A percentile compares a stretch with the other conserved stretches of the same genome.
These are phyloP conservation scores for Ceratocystis alfenasii DNA, from an alignment of 2,329 filamentous ascomycete species.

Conservation along the genomic window DNA sequence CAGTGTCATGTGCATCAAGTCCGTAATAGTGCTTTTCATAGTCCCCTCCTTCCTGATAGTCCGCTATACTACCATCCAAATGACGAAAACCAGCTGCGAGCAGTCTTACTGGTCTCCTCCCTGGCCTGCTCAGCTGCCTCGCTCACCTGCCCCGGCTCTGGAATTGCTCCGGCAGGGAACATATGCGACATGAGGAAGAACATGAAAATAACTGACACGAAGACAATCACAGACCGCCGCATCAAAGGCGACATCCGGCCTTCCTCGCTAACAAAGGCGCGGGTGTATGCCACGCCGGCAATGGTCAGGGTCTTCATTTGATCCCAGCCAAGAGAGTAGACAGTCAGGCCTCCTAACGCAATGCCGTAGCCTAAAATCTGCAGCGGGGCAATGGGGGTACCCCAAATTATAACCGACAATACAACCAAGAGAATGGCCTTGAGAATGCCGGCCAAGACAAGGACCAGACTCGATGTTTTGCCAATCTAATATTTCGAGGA, in stretches of 20 bases:
- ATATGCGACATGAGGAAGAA: conserved; percentile 24
- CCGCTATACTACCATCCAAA: conserved; percentile 16
- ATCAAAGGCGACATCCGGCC: conserved; percentile 25
- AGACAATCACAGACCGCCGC: conserved; percentile 24
- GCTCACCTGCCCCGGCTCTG: conserved; percentile 8
- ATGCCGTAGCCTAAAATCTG: conserved; percentile 70
- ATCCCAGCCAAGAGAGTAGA: conserved; percentile 37
- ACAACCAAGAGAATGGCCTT: conserved; percentile 78
- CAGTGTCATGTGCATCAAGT: too few relatives aligned
- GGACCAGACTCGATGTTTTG: conserved; percentile 74
- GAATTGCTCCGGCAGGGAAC: conserved; percentile 13
- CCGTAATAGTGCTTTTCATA: too few relatives aligned
- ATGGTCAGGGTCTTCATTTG: conserved; percentile 24
- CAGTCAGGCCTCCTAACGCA: conserved; percentile 43
- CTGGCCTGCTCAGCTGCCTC: conserved; percentile 15
- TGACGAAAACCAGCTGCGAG: conserved; percentile 21
- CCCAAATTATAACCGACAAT: conserved; percentile 66
- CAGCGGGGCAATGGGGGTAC: conserved; percentile 54
- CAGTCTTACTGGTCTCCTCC: conserved; percentile 18
- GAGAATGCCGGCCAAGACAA: conserved; percentile 74
- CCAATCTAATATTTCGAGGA: conserved; percentile 51
- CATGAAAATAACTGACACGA: conserved; percentile 23
- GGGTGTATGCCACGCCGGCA: conserved; percentile 21
- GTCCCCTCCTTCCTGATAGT: too few relatives aligned
- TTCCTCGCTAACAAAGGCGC: conserved; percentile 24